Evolutionary conservation across 1,284 basidiomycete genomes (phyloP).

Genomic region (Phenoliferia sp.): DNA sequence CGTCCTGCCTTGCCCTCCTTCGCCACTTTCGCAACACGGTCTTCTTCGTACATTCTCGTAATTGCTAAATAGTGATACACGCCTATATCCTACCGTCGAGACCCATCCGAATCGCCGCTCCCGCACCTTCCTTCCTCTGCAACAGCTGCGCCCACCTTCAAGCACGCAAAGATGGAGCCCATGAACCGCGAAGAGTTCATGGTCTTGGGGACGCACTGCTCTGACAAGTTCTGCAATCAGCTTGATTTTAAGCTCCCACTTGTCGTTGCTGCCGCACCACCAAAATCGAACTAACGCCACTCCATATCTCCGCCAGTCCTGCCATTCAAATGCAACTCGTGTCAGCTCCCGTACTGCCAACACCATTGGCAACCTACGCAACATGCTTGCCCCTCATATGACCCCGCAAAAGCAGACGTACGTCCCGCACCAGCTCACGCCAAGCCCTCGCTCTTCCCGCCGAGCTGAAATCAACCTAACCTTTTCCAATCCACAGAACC

Average conservation of each 20-base stretch:
- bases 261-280: not conserved
- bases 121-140: too few species aligned
- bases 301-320: constrained; percentile 12
- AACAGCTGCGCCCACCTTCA: too few species aligned
- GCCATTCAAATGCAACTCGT: constrained; percentile 26
- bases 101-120: too few species aligned
- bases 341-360: constrained; percentile 11
- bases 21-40: too few species aligned
- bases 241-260: constrained; percentile 1
- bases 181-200: not conserved
- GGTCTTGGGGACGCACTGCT: constrained; percentile 23
- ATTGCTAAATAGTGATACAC: too few species aligned
- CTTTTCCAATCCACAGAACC: constrained; percentile 7
- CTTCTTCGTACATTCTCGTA: too few species aligned
- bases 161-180: not conserved
- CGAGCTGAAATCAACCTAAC: too few species aligned
- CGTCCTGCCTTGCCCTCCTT: too few species aligned
- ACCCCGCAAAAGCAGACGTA: constrained; percentile 14
- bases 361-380: constrained; percentile 23
- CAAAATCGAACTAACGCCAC: not conserved
- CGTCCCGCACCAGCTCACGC: not conserved
- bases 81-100: too few species aligned
- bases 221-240: constrained; percentile 11
- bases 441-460: too few species aligned
- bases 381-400: constrained; percentile 14